Evolutionary conservation across 371 early-diverging fungal genomes (phyloP), one percentile per base, ranked within the genome.

Genomic region (Saksenaea vasiformis): DNA sequence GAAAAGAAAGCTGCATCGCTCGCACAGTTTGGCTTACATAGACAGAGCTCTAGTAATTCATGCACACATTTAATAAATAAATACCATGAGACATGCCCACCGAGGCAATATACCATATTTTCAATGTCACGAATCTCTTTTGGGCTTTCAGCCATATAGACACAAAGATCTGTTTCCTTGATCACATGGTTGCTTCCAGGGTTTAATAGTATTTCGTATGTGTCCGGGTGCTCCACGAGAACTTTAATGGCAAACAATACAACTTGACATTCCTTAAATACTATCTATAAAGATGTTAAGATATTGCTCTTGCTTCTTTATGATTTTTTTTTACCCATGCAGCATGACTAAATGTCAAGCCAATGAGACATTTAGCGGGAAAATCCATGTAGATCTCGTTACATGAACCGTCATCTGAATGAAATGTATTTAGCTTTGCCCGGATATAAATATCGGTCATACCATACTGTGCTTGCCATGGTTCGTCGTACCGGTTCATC

Each of bases 381-480:
- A 59, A 69, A 4, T 76, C 73, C 27, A 80, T 79, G 57, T 90
- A 90, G 3, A 91, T 76, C 64, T 91, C 91, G 54, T 91, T 91
- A 34, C 88, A 88, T 0, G 81, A 79, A 0, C 90, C 91, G 63
- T 93, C 91, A 39, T 79, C 80, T 78, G 38, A 56, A 60, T n/a
- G 26, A 11, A 17, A 13, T 19, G 36, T 47, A 15, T 31, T n/a
- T 31, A 31, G 7, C 31, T 7, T 31, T 31, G 7, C 7, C 7
- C 31, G 31, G 31, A 4, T 31, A 31, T 31, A 7, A 31, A 31
- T 31, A 7, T 4, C 31, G 7, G 31, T 31, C 31, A 53, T 72
- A 76, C 90, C 91, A 65, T 91, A 92, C 58, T 91, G 90, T 9
- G 89, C 89, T 62, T 85, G 79, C 93, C 93, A 92, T 0, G 90